A percentile compares a stretch with the other conserved stretches of the same genome.
These are phyloP conservation scores for Viola pubescens DNA, from an alignment of 441 rosid genomes.

Conservation along the genomic window DNA sequence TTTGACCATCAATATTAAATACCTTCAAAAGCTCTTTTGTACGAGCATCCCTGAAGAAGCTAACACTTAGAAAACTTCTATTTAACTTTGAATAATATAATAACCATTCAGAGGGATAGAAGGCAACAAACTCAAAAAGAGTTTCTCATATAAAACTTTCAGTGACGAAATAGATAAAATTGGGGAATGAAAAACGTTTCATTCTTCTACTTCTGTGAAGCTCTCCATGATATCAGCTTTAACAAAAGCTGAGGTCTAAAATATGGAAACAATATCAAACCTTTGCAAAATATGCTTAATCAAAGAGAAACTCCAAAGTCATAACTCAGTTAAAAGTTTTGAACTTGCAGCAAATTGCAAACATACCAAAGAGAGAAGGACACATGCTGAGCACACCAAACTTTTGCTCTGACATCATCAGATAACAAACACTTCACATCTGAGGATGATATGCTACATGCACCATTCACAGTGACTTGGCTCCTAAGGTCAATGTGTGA, in stretches of 20 bases:
- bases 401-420: constrained; percentile 64
- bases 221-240: background rate
- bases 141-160: no score
- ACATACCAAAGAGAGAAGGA: constrained; percentile 82
- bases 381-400: constrained; percentile 82
- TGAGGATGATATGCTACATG: constrained; percentile 70
- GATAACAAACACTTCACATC: constrained; percentile 72
- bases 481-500: constrained; percentile 83
- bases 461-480: constrained; percentile 87
- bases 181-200: no score
- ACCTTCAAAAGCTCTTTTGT: constrained; percentile 83
- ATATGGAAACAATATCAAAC: background rate
- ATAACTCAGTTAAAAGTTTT: no score
- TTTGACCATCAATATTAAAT: constrained; percentile 85
- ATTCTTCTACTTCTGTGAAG: no score
- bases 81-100: background rate
- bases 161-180: no score
- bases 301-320: no score
- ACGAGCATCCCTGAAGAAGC: constrained; percentile 74
- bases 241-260: background rate
- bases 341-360: background rate
- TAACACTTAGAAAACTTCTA: background rate
- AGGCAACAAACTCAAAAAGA: no score
- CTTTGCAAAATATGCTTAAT: no score
- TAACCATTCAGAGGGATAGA: background rate